Evolutionary conservation across 2,329 filamentous ascomycete species (phyloP), one percentile per base, ranked within the genome.

Genomic region (Ophiostoma angusticollis): DNA sequence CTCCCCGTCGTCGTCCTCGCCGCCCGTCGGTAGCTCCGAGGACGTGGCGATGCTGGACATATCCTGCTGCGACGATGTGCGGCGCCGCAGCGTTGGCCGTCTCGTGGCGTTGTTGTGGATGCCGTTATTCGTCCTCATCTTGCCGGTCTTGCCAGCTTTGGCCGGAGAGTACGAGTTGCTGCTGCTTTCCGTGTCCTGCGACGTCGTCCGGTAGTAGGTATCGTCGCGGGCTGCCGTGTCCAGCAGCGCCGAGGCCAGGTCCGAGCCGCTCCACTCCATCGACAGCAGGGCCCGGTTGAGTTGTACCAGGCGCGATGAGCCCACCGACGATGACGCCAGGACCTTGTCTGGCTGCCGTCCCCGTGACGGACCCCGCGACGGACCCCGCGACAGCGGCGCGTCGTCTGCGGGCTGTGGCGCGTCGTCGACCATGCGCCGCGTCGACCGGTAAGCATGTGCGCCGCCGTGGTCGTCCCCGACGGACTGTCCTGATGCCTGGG

Each of bases 401-500:
- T 13, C 31, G 12, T 23, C 7, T 14, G 29, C 11, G 22, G 29
- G 12, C 22, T 16, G n/a, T n/a, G n/a, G n/a, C n/a, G n/a, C n/a
- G n/a, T n/a, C n/a, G n/a, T n/a, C n/a, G n/a, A n/a, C n/a, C n/a
- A n/a, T n/a, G n/a, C n/a, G n/a, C n/a, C n/a, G n/a, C n/a, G n/a
- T n/a, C n/a, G n/a, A n/a, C n/a, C n/a, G n/a, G n/a, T n/a, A n/a
- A n/a, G n/a, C n/a, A n/a, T n/a, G n/a, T n/a, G n/a, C 28, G 12
- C 8, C 31, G 6, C 23, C 19, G 18, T 36, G 28, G 12, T 19
- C 17, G 32, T 35, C 32, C 12, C 35, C 38, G 27, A 31, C 25
- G 4, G 60, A 53, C 11, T 62, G 50, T 3, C 55, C 55, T 0
- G 59, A 57, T n/a, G 58, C 46, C 35, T 67, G 66, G 0, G 74